phyloP scores from a whole-genome alignment of 1,284 basidiomycete species.

The Chondrostereum purpureum region DNA sequence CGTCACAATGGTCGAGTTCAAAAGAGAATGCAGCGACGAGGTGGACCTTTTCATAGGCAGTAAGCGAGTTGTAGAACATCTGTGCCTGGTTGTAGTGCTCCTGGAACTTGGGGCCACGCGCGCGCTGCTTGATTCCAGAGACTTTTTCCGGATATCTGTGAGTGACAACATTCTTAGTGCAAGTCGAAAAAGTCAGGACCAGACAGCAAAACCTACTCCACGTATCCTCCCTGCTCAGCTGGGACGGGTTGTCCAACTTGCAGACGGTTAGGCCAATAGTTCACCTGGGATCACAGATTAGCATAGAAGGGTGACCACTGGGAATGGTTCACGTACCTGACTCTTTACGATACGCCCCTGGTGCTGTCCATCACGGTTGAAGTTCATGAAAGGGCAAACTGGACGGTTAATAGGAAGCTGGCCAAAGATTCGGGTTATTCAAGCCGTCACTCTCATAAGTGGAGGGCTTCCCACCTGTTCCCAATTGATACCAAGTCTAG shows the following conservation, averaged over 20 bases:
- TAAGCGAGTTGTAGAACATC: slow-evolving; percentile 76
- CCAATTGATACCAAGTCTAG: slow-evolving; percentile 70
- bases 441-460: slow-evolving; percentile 3
- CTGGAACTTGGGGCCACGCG: slow-evolving; percentile 65
- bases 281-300: slow-evolving; percentile 27
- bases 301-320: neutral
- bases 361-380: slow-evolving; percentile 60
- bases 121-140: slow-evolving; percentile 61
- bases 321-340: slow-evolving; percentile 14
- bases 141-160: slow-evolving; percentile 43
- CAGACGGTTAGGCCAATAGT: slow-evolving; percentile 75
- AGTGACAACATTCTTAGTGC: no score
- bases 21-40: slow-evolving; percentile 64
- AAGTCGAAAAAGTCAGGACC: neutral
- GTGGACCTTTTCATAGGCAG: slow-evolving; percentile 60
- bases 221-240: slow-evolving; percentile 49
- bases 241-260: slow-evolving; percentile 44
- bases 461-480: no score
- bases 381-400: slow-evolving; percentile 73
- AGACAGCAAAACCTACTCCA: slow-evolving; percentile 34
- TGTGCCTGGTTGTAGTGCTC: slow-evolving; percentile 69
- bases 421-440: no score
- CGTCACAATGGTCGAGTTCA: slow-evolving; percentile 75
- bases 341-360: slow-evolving; percentile 57
- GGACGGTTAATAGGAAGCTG: slow-evolving; percentile 78